Evolutionary conservation across 208 protist species (phyloP).

Genomic region (Crithidia sp.): DNA sequence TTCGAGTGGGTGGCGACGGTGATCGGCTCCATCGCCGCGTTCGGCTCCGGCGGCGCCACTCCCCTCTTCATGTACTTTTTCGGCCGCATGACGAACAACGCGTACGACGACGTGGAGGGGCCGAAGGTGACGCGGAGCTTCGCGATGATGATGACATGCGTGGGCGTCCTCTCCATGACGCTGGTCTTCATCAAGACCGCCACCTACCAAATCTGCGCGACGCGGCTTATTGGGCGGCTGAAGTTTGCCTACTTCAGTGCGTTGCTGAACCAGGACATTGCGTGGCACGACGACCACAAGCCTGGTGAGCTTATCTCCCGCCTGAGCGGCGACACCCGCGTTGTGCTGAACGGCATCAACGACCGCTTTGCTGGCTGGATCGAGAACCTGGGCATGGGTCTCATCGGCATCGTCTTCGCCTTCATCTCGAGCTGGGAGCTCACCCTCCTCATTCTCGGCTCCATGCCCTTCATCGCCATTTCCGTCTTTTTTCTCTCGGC

Average conservation of each 20-base stretch:
- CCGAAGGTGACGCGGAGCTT: conserved; percentile 66
- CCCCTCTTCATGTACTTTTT: conserved; percentile 86
- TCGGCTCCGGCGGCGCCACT: conserved; percentile 59
- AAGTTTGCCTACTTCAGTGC: conserved; percentile 57
- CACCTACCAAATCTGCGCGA: conserved; percentile 43
- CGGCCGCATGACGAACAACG: conserved; percentile 71
- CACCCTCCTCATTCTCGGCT: conserved; percentile 71
- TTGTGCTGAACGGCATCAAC: conserved; percentile 89
- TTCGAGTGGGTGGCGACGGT: conserved; percentile 65
- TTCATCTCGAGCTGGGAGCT: conserved; percentile 81
- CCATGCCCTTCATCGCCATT: conserved; percentile 65
- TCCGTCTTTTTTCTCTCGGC: conserved; percentile 51
- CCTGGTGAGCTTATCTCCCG: conserved; percentile 75
- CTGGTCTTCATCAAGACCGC: conserved; percentile 55
- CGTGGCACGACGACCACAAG: conserved; percentile 81
- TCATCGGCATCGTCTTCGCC: conserved; percentile 84
- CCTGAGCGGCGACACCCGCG: conserved; percentile 70
- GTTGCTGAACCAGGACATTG: conserved; percentile 79
- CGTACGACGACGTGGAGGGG: conserved; percentile 43
- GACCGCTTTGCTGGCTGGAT: conserved; percentile 81
- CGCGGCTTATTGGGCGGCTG: conserved; percentile 58
- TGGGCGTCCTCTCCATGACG: conserved; percentile 53
- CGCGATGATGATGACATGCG: conserved; percentile 47
- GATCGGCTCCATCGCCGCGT: conserved; percentile 63
- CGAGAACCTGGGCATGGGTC: conserved; percentile 63